These are phyloP conservation scores for Dendryphion nanum DNA, from an alignment of 2,329 filamentous ascomycete species.

Conservation along the genomic window DNA sequence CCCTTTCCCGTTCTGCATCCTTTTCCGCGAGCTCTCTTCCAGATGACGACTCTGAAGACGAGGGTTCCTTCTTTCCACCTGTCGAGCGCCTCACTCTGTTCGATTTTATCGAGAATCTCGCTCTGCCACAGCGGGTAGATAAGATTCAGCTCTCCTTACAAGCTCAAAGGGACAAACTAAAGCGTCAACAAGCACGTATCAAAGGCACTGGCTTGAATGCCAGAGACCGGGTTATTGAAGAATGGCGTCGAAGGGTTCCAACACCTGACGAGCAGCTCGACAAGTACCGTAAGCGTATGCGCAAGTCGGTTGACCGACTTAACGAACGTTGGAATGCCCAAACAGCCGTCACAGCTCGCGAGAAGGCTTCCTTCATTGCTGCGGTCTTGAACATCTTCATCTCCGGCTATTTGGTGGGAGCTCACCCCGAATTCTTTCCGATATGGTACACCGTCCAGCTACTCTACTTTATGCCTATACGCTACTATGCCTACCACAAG, in stretches of 20 bases:
- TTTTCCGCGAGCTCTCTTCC: slow-evolving; percentile 82
- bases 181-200: slow-evolving; percentile 75
- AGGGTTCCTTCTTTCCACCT: slow-evolving; percentile 63
- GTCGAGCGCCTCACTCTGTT: slow-evolving; percentile 88
- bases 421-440: slow-evolving; percentile 80
- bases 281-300: slow-evolving; percentile 86
- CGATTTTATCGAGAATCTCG: slow-evolving; percentile 90
- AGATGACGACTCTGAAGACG: slow-evolving; percentile 78
- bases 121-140: slow-evolving; percentile 85
- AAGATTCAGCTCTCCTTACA: slow-evolving; percentile 82
- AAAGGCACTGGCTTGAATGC: slow-evolving; percentile 74
- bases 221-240: slow-evolving; percentile 86
- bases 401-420: slow-evolving; percentile 90
- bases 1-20: slow-evolving; percentile 72
- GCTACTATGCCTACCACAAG: slow-evolving; percentile 85
- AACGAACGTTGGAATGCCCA: slow-evolving; percentile 85
- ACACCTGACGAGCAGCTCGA: slow-evolving; percentile 90
- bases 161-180: slow-evolving; percentile 80
- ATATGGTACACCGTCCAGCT: slow-evolving; percentile 88
- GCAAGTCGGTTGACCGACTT: slow-evolving; percentile 81
- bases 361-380: slow-evolving; percentile 95
- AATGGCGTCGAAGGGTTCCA: slow-evolving; percentile 84
- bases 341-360: slow-evolving; percentile 80
- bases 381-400: slow-evolving; percentile 97
- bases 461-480: slow-evolving; percentile 94